Evolutionary conservation across 1,284 basidiomycete species (phyloP).

Genomic region (Austropuccinia psidii): DNA sequence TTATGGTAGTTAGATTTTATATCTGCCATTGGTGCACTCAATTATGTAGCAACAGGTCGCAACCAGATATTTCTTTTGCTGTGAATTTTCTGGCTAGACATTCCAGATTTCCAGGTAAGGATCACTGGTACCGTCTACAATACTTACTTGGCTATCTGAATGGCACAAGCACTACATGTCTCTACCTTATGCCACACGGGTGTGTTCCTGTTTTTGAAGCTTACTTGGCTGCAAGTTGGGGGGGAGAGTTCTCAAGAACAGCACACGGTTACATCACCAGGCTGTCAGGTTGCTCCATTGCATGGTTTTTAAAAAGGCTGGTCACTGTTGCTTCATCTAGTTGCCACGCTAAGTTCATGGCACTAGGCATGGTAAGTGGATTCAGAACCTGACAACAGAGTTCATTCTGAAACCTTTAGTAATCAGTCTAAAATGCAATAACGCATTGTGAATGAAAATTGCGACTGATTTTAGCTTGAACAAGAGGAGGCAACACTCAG

Average conservation of each 20-base stretch:
- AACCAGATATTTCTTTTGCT: not conserved
- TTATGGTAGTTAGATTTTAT: too few relatives aligned
- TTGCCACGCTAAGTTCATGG: constrained; percentile 16
- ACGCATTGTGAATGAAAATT: too few relatives aligned
- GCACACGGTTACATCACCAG: not conserved
- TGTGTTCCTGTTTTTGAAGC: not conserved
- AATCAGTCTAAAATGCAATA: too few relatives aligned
- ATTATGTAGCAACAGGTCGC: not conserved
- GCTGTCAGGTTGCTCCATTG: constrained; percentile 6
- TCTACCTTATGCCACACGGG: too few relatives aligned
- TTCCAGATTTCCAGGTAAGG: not conserved
- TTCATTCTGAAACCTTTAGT: too few relatives aligned
- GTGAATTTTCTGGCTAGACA: constrained; percentile 1
- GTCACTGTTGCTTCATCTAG: not conserved
- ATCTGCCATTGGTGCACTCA: not conserved
- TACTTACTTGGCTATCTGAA: not conserved
- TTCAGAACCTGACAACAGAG: too few relatives aligned
- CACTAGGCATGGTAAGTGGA: not conserved
- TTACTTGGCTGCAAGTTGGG: not conserved
- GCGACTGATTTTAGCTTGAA: not conserved
- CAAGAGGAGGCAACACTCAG: not conserved
- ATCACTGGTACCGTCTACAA: not conserved
- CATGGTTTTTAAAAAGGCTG: not conserved
- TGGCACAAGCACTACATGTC: too few relatives aligned
- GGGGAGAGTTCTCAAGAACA: not conserved